Evolutionary conservation across 352 stramenopile species (phyloP), one percentile per base, ranked within the genome.

Genomic region (Pythium phragmitis): DNA sequence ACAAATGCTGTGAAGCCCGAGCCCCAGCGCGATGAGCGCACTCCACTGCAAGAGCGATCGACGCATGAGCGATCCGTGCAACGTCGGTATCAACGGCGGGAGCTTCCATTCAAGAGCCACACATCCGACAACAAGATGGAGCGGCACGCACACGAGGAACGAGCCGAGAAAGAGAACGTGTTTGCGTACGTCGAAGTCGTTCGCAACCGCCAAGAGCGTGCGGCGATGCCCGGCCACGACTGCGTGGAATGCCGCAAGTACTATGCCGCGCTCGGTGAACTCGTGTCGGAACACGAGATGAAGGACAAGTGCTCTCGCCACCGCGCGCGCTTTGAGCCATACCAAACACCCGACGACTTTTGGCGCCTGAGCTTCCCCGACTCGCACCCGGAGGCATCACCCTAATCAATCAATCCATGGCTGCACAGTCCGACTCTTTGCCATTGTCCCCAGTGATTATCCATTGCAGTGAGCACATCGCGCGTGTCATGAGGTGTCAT

Each of bases 361-460:
- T 94, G 85, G 85, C 74, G 83, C 23, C 66, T 94, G 17, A 94
- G 78, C 56, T 94, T 94, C 65, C 83, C 85, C 2, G 85, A 94
- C 58, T 92, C 82, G 33, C 48, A 60, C 19, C 53, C 65, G 34
- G 28, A 68, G 14, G 21, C 34, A 4, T 56, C 51, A 16, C 49
- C 59, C 34, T 59, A 51, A 53, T 12, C 16, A 28, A n/a, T 33
- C 21, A 39, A 42, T 42, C 37, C 37, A 21, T 46, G 17, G 8
- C 14, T 7, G 6, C 5, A 46, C 13, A 19, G 13, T 46, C 26
- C 26, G 26, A 2, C 26, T 30, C 26, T 30, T 30, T 30, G 26
- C 26, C 26, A 30, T 30, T 30, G 4, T 30, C 26, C 26, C 26
- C 11, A 11, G 11, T 42, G 11, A 6, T 42, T 42, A 17, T 42